Conservation (phyloP, 768 basidiomycete genomes). For the Podaxis rugospora region DNA sequence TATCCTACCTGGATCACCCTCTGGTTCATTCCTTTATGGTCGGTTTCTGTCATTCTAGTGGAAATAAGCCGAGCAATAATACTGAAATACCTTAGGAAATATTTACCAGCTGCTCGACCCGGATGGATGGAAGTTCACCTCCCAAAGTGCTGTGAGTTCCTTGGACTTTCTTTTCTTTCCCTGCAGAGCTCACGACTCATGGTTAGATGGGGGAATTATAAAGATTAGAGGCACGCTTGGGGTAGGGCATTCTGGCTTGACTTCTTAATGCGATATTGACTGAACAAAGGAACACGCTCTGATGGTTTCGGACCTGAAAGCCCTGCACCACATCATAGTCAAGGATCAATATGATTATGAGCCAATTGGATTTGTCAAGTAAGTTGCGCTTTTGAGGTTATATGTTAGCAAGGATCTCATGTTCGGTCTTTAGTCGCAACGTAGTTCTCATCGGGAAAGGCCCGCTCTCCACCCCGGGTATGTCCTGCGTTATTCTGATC, state of each 20-base stretch:
- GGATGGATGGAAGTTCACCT: conserved; percentile 33
- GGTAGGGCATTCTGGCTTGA: conserved; percentile 15
- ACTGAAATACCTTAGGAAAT: conserved; percentile 24
- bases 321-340: conserved; percentile 39
- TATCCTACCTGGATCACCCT: conserved; percentile 10
- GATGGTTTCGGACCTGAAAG: conserved; percentile 33
- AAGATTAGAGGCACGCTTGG: conserved; percentile 29
- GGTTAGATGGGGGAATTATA: conserved; percentile 27
- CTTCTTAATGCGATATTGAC: neutral
- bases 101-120: conserved; percentile 27
- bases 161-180: neutral
- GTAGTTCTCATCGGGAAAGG: conserved; percentile 18
- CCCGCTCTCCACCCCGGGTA: conserved; percentile 21
- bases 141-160: conserved; percentile 25
- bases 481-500: neutral
- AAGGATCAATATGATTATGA: conserved; percentile 30
- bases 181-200: neutral
- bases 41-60: neutral
- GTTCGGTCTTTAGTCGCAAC: conserved; percentile 13
- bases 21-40: conserved; percentile 10
- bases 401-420: no score
- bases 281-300: neutral
- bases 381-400: neutral
- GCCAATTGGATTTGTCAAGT: conserved; percentile 21
- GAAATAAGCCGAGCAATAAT: neutral